Conservation (phyloP, 345 rosid genomes). For the Boechera divaricarpa region DNA sequence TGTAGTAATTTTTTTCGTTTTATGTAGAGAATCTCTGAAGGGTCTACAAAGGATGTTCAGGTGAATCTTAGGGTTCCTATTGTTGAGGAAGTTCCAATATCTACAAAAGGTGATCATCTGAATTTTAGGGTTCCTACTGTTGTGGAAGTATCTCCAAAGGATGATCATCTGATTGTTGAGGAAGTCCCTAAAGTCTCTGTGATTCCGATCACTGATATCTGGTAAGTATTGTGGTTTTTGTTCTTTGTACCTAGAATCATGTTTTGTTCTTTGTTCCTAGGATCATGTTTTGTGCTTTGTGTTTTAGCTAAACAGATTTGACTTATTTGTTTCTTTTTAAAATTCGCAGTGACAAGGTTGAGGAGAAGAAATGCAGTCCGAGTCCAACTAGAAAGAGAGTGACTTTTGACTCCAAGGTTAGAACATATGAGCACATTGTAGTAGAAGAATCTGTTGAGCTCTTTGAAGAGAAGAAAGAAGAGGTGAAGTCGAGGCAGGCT, state of each 20-base stretch:
- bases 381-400: slow-evolving; percentile 67
- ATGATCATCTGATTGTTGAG: slow-evolving; percentile 32
- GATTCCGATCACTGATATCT: slow-evolving; percentile 40
- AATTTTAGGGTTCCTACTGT: not conserved
- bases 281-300: not conserved
- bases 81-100: slow-evolving; percentile 23
- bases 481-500: slow-evolving; percentile 43
- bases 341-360: slow-evolving; percentile 42
- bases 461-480: slow-evolving; percentile 47
- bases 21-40: slow-evolving; percentile 40
- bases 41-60: slow-evolving; percentile 6
- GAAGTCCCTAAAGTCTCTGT: slow-evolving; percentile 42
- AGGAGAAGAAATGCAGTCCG: slow-evolving; percentile 50
- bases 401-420: slow-evolving; percentile 72
- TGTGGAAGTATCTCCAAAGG: not conserved
- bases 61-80: slow-evolving; percentile 8
- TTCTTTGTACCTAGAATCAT: not conserved
- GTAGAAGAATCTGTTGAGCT: slow-evolving; percentile 51
- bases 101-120: slow-evolving; percentile 3
- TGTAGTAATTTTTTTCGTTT: not conserved
- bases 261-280: not conserved
- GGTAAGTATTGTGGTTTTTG: slow-evolving; percentile 47
- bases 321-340: not conserved
- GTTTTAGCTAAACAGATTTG: slow-evolving; percentile 2
- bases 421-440: slow-evolving; percentile 64